phyloP scores from a whole-genome alignment of 352 stramenopile species.

The Plasmopara halstedii region DNA sequence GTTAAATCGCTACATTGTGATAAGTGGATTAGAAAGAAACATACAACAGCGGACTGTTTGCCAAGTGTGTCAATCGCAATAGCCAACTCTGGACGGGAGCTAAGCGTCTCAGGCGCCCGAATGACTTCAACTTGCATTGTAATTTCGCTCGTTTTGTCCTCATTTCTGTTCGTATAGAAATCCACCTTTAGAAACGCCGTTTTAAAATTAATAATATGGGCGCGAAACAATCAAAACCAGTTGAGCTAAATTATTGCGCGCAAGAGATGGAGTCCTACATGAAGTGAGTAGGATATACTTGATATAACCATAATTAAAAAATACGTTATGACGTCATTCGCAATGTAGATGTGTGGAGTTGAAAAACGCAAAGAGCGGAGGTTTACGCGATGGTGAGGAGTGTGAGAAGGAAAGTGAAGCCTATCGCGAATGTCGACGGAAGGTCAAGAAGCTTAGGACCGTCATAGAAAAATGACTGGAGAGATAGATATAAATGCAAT shows the following conservation, averaged over 20 bases:
- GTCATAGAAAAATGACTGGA: slow-evolving; percentile 14
- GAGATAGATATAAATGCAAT: too few species aligned
- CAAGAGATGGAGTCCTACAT: slow-evolving; percentile 62
- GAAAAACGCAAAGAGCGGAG: slow-evolving; percentile 46
- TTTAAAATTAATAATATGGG: slow-evolving; percentile 35
- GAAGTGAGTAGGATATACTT: slow-evolving; percentile 37
- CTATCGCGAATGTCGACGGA: slow-evolving; percentile 55
- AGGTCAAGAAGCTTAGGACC: slow-evolving; percentile 29
- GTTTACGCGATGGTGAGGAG: slow-evolving; percentile 62
- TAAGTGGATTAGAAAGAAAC: slow-evolving; percentile 2
- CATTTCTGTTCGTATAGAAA: not conserved
- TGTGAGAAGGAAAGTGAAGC: slow-evolving; percentile 53
- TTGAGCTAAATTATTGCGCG: slow-evolving; percentile 38
- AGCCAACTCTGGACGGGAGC: slow-evolving; percentile 4
- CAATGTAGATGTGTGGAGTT: slow-evolving; percentile 49
- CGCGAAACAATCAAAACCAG: slow-evolving; percentile 48
- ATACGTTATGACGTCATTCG: too few species aligned
- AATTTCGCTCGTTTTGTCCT: not conserved
- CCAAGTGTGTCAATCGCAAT: slow-evolving; percentile 39
- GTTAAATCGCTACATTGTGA: too few species aligned
- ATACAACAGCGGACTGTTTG: slow-evolving; percentile 35
- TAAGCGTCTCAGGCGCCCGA: slow-evolving; percentile 17
- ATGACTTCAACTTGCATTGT: slow-evolving; percentile 23
- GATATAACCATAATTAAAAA: slow-evolving; percentile 1
- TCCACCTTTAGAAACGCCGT: slow-evolving; percentile 1